These are phyloP conservation scores for Leccinum boreale DNA, from an alignment of 768 basidiomycete species.

Conservation along the genomic window DNA sequence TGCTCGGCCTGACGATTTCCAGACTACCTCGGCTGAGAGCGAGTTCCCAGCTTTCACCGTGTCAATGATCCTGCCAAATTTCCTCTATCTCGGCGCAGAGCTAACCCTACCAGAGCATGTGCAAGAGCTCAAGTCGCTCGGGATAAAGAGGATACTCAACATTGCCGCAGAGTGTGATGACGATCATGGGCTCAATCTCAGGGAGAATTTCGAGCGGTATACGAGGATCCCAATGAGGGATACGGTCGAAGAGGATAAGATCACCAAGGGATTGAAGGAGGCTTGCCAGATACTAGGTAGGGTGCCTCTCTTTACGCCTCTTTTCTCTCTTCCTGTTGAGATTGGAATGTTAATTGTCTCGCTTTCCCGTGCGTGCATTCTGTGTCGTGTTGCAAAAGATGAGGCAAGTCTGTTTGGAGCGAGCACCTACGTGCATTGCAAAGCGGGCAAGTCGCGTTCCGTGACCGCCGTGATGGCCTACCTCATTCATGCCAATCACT, in stretches of 20 bases:
- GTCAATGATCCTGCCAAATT: conserved; percentile 87
- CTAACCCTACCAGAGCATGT: conserved; percentile 73
- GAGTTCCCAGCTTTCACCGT: conserved; percentile 72
- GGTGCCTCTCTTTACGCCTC: conserved; percentile 29
- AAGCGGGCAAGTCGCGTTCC: conserved; percentile 92
- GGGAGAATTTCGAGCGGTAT: conserved; percentile 78
- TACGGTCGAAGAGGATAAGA: conserved; percentile 91
- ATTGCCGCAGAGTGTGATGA: conserved; percentile 90
- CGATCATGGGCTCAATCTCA: conserved; percentile 67
- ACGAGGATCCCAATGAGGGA: conserved; percentile 90
- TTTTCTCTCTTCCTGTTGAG: background rate
- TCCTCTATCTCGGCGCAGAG: conserved; percentile 91
- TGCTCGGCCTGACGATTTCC: conserved; percentile 51
- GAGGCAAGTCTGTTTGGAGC: conserved; percentile 88
- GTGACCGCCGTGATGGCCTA: conserved; percentile 97
- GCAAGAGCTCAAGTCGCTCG: conserved; percentile 64
- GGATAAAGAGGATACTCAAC: conserved; percentile 86
- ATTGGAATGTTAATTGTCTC: conserved; percentile 3
- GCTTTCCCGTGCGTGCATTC: background rate
- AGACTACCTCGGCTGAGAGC: conserved; percentile 31
- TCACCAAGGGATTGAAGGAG: conserved; percentile 75
- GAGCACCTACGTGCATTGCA: conserved; percentile 94
- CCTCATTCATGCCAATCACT: conserved; percentile 95
- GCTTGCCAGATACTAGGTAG: conserved; percentile 85
- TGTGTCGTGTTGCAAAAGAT: conserved; percentile 44